Conservation (phyloP, 371 early-diverging fungal genomes). For the Lichtheimia ornata region DNA sequence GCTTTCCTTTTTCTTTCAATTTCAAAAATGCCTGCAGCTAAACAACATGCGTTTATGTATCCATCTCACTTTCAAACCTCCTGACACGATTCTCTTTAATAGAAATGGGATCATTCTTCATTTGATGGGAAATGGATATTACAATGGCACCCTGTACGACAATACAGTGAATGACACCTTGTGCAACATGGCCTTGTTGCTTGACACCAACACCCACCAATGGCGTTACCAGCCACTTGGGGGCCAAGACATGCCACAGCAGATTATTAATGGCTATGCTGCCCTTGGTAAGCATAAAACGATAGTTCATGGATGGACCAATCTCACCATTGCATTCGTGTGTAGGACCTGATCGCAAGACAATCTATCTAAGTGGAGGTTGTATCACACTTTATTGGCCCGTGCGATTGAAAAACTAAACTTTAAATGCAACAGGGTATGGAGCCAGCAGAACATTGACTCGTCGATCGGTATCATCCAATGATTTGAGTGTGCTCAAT, state of each 20-base stretch:
- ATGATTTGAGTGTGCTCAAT: slow-evolving; percentile 4
- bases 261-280: slow-evolving; percentile 12
- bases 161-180: neutral
- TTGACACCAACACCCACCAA: slow-evolving; percentile 3
- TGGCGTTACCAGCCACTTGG: slow-evolving; percentile 3
- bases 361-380: slow-evolving; percentile 14
- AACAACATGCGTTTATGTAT: neutral
- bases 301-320: too few species aligned
- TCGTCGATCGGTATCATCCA: slow-evolving; percentile 5
- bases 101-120: slow-evolving; percentile 7
- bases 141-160: neutral
- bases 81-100: slow-evolving; percentile 1
- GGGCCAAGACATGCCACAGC: slow-evolving; percentile 5
- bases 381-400: too few species aligned
- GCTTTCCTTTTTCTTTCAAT: too few species aligned
- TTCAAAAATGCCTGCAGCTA: too few species aligned
- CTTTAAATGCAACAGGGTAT: neutral
- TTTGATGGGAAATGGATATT: slow-evolving; percentile 9
- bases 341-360: slow-evolving; percentile 12
- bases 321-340: neutral
- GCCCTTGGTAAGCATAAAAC: slow-evolving; percentile 11
- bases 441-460: slow-evolving; percentile 8
- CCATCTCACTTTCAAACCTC: neutral
- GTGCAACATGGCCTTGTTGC: neutral
- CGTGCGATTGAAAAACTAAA: too few species aligned